Evolutionary conservation across 805 yeast species (phyloP).

Genomic region (Alloascoidea africana): DNA sequence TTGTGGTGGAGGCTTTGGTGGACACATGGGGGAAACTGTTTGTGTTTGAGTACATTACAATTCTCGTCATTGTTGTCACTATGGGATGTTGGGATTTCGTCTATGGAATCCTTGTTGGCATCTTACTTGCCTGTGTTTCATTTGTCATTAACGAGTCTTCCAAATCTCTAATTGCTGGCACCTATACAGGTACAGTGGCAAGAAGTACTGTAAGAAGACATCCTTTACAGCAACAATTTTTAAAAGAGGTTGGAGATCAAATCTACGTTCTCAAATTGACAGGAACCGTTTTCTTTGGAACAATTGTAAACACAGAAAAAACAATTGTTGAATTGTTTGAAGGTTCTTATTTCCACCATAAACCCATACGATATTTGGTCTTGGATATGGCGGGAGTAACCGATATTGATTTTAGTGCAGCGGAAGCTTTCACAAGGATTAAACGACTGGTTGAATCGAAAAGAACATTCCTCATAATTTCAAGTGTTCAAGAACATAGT

Average conservation of each 20-base stretch:
- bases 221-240: constrained; percentile 73
- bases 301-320: constrained; percentile 82
- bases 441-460: constrained; percentile 61
- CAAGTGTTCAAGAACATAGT: constrained; percentile 60
- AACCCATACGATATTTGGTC: constrained; percentile 68
- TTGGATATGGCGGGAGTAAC: constrained; percentile 73
- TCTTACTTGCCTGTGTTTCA: constrained; percentile 82
- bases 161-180: constrained; percentile 64
- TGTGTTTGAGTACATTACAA: constrained; percentile 69
- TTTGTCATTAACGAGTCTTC: constrained; percentile 89
- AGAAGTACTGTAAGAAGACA: constrained; percentile 88
- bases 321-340: constrained; percentile 55
- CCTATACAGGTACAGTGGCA: constrained; percentile 78
- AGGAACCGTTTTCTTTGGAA: constrained; percentile 88
- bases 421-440: constrained; percentile 85
- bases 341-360: constrained; percentile 23
- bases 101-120: constrained; percentile 80
- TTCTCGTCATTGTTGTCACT: constrained; percentile 71
- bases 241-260: constrained; percentile 79
- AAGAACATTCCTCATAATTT: constrained; percentile 55
- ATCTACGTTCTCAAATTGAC: constrained; percentile 76
- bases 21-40: constrained; percentile 74
- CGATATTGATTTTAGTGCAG: constrained; percentile 84
- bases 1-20: constrained; percentile 69
- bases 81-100: constrained; percentile 97